Evolutionary conservation across 2,329 filamentous ascomycete species (phyloP).

Genomic region (Westerdykella ornata): DNA sequence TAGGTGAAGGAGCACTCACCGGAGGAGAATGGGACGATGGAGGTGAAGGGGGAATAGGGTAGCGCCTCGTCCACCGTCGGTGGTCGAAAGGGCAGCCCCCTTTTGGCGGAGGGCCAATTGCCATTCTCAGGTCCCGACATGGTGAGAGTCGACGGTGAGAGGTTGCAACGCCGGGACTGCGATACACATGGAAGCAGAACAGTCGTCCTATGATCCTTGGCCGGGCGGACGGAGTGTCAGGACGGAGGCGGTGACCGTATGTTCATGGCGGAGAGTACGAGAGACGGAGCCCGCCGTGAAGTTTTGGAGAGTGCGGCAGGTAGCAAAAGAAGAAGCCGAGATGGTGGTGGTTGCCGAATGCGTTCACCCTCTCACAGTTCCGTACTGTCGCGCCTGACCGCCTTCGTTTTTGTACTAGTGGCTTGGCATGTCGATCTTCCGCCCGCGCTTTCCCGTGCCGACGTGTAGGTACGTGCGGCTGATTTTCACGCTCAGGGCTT

Average conservation of each 20-base stretch:
- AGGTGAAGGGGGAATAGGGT: constrained; percentile 75
- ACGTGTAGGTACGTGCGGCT: too few relatives aligned
- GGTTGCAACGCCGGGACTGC: too few relatives aligned
- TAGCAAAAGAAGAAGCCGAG: not conserved
- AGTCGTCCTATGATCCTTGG: too few relatives aligned
- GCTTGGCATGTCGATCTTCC: constrained; percentile 2
- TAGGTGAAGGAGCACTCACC: constrained; percentile 45
- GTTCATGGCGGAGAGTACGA: too few relatives aligned
- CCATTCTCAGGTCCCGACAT: constrained; percentile 24
- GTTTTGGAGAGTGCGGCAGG: too few relatives aligned
- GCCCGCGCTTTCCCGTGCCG: not conserved
- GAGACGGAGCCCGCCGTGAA: too few relatives aligned
- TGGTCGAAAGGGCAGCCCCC: constrained; percentile 33
- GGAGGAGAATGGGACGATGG: constrained; percentile 69
- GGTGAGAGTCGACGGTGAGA: constrained; percentile 2
- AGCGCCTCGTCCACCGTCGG: constrained; percentile 64
- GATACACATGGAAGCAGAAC: too few relatives aligned
- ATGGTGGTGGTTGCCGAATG: too few relatives aligned
- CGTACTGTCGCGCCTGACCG: constrained; percentile 16
- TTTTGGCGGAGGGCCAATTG: constrained; percentile 29
- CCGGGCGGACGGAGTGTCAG: too few relatives aligned
- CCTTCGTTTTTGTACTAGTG: constrained; percentile 17
- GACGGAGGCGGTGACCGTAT: too few relatives aligned
- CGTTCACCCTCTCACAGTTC: too few relatives aligned
- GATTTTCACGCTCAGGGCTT: not conserved